Evolutionary conservation across 2,329 filamentous ascomycete genomes (phyloP).

Genomic region (Diplodia mutila): DNA sequence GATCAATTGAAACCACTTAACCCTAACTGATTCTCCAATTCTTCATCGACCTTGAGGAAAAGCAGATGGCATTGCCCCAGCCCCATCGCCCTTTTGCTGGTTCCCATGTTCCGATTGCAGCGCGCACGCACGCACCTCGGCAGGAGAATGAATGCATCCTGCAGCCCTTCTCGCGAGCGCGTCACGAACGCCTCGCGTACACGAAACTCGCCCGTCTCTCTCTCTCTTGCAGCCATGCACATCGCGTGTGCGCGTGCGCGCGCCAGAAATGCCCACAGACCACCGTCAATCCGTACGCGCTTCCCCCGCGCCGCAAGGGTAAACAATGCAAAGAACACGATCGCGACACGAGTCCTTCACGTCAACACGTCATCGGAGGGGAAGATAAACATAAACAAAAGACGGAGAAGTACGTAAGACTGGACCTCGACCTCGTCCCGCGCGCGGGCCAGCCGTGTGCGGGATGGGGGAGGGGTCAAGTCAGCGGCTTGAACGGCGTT

Average conservation of each 20-base stretch:
- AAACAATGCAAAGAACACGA: too few relatives aligned
- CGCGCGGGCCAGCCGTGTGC: too few relatives aligned
- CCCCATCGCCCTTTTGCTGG: too few relatives aligned
- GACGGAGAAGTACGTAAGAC: too few relatives aligned
- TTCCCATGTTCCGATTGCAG: background rate
- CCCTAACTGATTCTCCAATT: background rate
- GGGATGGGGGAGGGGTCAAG: background rate
- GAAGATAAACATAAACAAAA: too few relatives aligned
- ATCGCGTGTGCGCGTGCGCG: too few relatives aligned
- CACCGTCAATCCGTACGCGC: background rate
- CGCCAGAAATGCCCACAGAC: conserved; percentile 3
- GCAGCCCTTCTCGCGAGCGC: background rate
- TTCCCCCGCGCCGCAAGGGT: too few relatives aligned
- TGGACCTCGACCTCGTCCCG: background rate
- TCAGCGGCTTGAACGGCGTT: background rate
- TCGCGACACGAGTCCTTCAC: too few relatives aligned
- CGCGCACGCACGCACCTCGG: background rate
- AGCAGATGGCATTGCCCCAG: too few relatives aligned
- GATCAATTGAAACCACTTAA: background rate
- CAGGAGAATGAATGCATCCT: background rate
- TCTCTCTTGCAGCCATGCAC: too few relatives aligned
- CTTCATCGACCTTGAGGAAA: background rate
- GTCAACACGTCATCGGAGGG: too few relatives aligned
- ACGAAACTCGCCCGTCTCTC: background rate
- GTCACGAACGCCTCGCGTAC: conserved; percentile 20